Evolutionary conservation across 768 basidiomycete genomes (phyloP).

Genomic region (Suillus cothurnatus): DNA sequence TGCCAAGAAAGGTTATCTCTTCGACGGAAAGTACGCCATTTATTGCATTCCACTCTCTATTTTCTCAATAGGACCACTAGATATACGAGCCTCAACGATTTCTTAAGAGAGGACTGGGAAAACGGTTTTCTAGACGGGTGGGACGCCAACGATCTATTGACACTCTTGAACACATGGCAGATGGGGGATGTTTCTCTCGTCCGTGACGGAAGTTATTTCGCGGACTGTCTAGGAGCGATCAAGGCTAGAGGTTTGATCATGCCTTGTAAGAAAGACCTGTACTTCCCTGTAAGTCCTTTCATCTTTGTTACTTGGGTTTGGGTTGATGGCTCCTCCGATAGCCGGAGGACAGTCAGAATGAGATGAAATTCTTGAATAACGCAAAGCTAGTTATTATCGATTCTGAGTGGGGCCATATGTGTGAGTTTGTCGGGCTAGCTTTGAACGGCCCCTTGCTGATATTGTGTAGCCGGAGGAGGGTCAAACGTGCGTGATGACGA

Average conservation of each 20-base stretch:
- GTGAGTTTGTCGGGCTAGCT: conserved; percentile 30
- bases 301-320: not conserved
- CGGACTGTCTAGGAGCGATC: conserved; percentile 41
- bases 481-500: conserved; percentile 38
- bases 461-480: conserved; percentile 44
- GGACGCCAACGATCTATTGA: conserved; percentile 60
- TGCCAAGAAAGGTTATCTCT: conserved; percentile 47
- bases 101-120: conserved; percentile 57
- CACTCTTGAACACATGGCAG: conserved; percentile 52
- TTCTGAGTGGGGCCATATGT: conserved; percentile 60
- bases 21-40: conserved; percentile 39
- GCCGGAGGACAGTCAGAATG: conserved; percentile 56
- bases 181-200: conserved; percentile 49
- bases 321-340: conserved; percentile 20
- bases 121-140: conserved; percentile 42
- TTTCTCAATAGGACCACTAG: conserved; percentile 24
- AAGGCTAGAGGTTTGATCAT: conserved; percentile 57
- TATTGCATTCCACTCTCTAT: not conserved
- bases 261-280: conserved; percentile 61
- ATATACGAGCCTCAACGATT: conserved; percentile 48
- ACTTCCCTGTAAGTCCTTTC: conserved; percentile 47
- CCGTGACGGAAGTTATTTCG: conserved; percentile 44
- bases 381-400: conserved; percentile 52
- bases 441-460: not conserved
- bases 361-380: conserved; percentile 43